Conservation (phyloP, 371 early-diverging fungal genomes). For the Mortierella sp. region DNA sequence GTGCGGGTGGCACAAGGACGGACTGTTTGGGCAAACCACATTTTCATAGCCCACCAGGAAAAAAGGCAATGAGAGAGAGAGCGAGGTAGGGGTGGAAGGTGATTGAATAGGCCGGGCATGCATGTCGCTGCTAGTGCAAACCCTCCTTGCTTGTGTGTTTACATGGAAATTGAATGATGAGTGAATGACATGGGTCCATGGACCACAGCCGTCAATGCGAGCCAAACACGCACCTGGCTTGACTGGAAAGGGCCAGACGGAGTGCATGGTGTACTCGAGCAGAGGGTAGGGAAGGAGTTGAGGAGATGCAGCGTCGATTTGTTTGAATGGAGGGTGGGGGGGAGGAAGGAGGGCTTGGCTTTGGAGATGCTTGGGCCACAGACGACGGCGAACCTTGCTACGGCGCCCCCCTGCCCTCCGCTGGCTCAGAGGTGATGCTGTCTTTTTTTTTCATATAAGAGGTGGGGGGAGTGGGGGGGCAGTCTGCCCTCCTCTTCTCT, state of each 20-base stretch:
- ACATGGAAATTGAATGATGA: too few relatives aligned
- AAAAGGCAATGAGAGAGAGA: neutral
- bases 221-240: too few relatives aligned
- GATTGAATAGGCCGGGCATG: neutral
- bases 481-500: neutral
- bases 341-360: too few relatives aligned
- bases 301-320: too few relatives aligned
- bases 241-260: too few relatives aligned
- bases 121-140: neutral
- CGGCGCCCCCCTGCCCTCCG: too few relatives aligned
- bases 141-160: neutral
- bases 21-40: neutral
- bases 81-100: neutral
- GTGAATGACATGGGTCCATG: too few relatives aligned
- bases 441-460: constrained; percentile 5
- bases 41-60: constrained; percentile 3
- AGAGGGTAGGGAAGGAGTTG: neutral
- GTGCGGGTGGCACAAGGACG: constrained; percentile 4
- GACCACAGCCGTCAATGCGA: too few relatives aligned
- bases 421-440: too few relatives aligned
- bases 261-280: too few relatives aligned
- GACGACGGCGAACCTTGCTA: neutral
- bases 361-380: constrained; percentile 10
- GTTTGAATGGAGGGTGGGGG: too few relatives aligned
- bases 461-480: neutral